These are phyloP conservation scores for Novymonas esmeraldas DNA, from an alignment of 208 protist genomes.

Conservation along the genomic window DNA sequence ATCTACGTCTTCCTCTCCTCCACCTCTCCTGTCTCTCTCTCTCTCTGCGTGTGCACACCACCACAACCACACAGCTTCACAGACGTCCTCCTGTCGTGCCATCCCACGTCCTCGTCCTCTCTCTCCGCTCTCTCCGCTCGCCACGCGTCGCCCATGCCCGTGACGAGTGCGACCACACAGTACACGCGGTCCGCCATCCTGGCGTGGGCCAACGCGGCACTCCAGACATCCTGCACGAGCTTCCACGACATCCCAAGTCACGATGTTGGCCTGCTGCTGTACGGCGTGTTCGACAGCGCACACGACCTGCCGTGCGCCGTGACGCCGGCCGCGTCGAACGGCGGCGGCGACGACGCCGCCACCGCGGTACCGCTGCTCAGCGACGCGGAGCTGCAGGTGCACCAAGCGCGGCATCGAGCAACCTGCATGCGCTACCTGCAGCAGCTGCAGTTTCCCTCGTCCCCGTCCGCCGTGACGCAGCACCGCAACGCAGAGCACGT, in stretches of 20 bases:
- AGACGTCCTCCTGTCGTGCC: background rate
- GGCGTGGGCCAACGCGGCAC: constrained; percentile 58
- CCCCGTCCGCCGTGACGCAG: constrained; percentile 16
- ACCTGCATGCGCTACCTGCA: constrained; percentile 39
- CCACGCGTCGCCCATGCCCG: no score
- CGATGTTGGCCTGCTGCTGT: constrained; percentile 71
- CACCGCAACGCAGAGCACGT: constrained; percentile 71
- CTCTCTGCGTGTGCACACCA: no score
- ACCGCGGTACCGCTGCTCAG: constrained; percentile 16
- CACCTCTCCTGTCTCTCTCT: background rate
- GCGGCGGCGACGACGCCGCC: background rate
- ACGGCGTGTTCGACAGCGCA: constrained; percentile 50
- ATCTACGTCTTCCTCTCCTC: background rate
- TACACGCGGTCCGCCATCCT: constrained; percentile 61
- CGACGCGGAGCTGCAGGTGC: background rate
- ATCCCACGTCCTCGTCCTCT: background rate
- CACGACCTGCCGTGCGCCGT: no score
- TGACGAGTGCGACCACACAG: background rate
- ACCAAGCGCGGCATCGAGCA: background rate
- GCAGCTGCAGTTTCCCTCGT: constrained; percentile 31
- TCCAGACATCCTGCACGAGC: constrained; percentile 34
- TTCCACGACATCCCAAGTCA: constrained; percentile 66
- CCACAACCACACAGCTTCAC: no score
- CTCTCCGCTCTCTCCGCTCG: background rate
- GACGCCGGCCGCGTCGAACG: no score